phyloP scores from a whole-genome alignment of 495 filamentous ascomycete genomes.

The Xylaria bambusicola region DNA sequence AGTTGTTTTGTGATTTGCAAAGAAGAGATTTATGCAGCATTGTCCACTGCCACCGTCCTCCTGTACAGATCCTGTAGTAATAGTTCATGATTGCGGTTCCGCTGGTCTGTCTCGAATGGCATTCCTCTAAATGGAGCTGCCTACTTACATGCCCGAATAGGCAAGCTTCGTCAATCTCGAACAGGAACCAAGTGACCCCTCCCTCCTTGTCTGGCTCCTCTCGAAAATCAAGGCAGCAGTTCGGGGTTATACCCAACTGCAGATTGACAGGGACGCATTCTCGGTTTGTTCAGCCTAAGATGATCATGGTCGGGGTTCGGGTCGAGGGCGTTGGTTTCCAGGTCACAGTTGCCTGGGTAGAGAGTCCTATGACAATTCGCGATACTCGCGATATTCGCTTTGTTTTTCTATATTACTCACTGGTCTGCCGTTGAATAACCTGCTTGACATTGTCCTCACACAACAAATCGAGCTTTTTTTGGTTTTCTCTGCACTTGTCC shows the following conservation, averaged over 20 bases:
- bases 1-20: background rate
- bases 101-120: background rate
- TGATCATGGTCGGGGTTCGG: background rate
- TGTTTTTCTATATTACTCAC: too few species aligned
- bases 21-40: slow-evolving; percentile 4
- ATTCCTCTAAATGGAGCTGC: background rate
- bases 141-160: slow-evolving; percentile 9
- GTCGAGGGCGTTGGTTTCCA: background rate
- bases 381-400: slow-evolving; percentile 4
- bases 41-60: background rate
- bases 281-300: background rate
- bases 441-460: too few species aligned
- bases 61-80: too few species aligned
- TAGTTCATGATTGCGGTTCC: background rate
- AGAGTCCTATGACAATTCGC: slow-evolving; percentile 1
- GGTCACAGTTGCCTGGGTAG: slow-evolving; percentile 8
- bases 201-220: background rate
- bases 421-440: too few species aligned
- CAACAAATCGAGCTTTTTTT: background rate
- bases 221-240: slow-evolving; percentile 5
- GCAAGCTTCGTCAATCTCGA: slow-evolving; percentile 14
- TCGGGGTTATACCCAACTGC: slow-evolving; percentile 6
- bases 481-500: background rate
- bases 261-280: slow-evolving; percentile 2
- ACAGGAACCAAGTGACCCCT: slow-evolving; percentile 16